phyloP scores from a whole-genome alignment of 257 asterid genomes.

The Hygrophila difformis region DNA sequence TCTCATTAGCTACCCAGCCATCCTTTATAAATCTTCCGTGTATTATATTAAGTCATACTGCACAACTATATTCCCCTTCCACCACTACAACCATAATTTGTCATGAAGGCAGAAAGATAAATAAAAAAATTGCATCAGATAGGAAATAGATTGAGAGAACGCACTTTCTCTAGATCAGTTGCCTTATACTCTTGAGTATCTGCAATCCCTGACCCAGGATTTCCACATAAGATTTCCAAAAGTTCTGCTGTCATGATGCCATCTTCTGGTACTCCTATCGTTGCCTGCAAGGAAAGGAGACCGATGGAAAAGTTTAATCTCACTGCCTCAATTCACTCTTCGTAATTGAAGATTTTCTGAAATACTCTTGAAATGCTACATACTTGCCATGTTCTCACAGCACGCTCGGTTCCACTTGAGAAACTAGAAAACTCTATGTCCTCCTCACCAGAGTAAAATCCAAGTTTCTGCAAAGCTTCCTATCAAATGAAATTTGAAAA shows the following conservation, averaged over 20 bases:
- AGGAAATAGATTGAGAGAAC: conserved; percentile 7
- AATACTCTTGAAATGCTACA: conserved; percentile 13
- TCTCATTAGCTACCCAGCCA: too few species aligned
- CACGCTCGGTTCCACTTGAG: conserved; percentile 76
- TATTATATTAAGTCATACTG: not conserved
- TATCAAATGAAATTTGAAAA: conserved; percentile 21
- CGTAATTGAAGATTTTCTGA: not conserved
- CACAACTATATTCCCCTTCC: not conserved
- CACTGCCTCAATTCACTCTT: not conserved
- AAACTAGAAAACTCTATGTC: conserved; percentile 76
- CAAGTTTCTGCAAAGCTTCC: conserved; percentile 75
- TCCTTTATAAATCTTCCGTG: not conserved
- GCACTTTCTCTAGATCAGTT: conserved; percentile 26
- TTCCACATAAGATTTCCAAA: conserved; percentile 41
- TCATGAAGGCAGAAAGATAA: too few species aligned
- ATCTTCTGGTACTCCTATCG: conserved; percentile 54
- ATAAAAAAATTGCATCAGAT: not conserved
- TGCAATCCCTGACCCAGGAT: conserved; percentile 19
- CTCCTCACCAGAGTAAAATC: conserved; percentile 95
- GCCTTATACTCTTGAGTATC: conserved; percentile 20
- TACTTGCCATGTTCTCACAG: conserved; percentile 98
- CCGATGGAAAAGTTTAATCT: conserved; percentile 6
- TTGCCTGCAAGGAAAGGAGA: conserved; percentile 42
- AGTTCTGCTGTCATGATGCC: conserved; percentile 87
- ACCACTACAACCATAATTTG: too few species aligned